phyloP scores from a whole-genome alignment of 495 filamentous ascomycete species.

The Penicillium canescens region DNA sequence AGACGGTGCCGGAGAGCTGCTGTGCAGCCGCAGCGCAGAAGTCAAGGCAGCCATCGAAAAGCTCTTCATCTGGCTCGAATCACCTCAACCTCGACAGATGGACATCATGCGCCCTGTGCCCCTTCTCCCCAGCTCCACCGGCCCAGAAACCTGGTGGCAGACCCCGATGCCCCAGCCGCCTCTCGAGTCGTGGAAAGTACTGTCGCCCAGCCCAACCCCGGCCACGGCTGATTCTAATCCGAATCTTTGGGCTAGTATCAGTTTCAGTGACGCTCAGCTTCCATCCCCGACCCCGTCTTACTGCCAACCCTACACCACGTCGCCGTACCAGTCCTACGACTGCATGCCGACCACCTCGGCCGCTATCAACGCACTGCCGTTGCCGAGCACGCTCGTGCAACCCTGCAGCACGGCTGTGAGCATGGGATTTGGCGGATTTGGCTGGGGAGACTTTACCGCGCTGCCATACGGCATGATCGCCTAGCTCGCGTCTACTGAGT shows the following conservation, averaged over 20 bases:
- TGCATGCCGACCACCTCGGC: conserved; percentile 63
- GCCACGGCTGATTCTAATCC: conserved; percentile 67
- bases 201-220: conserved; percentile 82
- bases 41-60: conserved; percentile 85
- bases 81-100: conserved; percentile 89
- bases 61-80: conserved; percentile 85
- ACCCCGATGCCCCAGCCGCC: conserved; percentile 57
- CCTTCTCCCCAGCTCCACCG: conserved; percentile 84
- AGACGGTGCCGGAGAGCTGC: conserved; percentile 91
- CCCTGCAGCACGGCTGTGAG: conserved; percentile 73
- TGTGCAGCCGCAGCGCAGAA: conserved; percentile 89
- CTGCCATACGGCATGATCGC: conserved; percentile 60
- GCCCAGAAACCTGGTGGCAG: conserved; percentile 78
- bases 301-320: conserved; percentile 75
- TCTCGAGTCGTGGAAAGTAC: conserved; percentile 89
- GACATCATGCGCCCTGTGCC: conserved; percentile 85
- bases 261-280: conserved; percentile 66
- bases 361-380: conserved; percentile 69
- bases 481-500: conserved; percentile 30
- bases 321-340: conserved; percentile 69
- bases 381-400: conserved; percentile 86
- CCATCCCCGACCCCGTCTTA: conserved; percentile 76
- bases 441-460: conserved; percentile 65
- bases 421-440: conserved; percentile 67
- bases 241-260: conserved; percentile 79